A percentile compares a stretch with the other conserved stretches of the same genome.
Evolutionary conservation across 1,139 yeast species (phyloP).

Genomic region (Saccharomycopsis hybrid): DNA sequence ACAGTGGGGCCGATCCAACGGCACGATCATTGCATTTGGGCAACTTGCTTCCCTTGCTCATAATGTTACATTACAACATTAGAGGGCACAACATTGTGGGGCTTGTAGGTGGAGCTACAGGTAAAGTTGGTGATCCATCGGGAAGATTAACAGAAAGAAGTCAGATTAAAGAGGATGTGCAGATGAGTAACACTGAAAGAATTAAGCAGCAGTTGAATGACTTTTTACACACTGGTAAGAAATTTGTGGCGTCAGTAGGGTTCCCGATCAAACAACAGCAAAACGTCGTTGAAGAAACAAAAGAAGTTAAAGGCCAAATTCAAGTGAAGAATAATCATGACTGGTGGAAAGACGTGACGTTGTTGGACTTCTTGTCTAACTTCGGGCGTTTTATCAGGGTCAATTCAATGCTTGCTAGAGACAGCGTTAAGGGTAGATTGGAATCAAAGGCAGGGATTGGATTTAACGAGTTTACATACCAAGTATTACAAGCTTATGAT

Average conservation of each 20-base stretch:
- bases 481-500: constrained; percentile 87
- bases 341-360: constrained; percentile 80
- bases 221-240: constrained; percentile 59
- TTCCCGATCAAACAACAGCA: constrained; percentile 29
- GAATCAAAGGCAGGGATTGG: constrained; percentile 73
- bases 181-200: constrained; percentile 50
- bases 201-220: constrained; percentile 56
- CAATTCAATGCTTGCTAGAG: constrained; percentile 83
- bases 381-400: constrained; percentile 81
- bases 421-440: constrained; percentile 74
- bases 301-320: constrained; percentile 34
- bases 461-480: constrained; percentile 90
- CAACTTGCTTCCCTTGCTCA: constrained; percentile 79
- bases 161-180: constrained; percentile 43
- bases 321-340: constrained; percentile 54
- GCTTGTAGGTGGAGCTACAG: constrained; percentile 97
- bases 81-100: constrained; percentile 82
- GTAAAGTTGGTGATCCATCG: constrained; percentile 94
- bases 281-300: background rate
- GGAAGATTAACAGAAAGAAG: constrained; percentile 77
- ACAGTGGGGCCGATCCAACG: constrained; percentile 97
- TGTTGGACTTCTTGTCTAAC: constrained; percentile 69
- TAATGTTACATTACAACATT: constrained; percentile 72
- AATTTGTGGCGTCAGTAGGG: constrained; percentile 52
- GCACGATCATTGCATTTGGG: constrained; percentile 89